phyloP scores from a whole-genome alignment of 2,329 filamentous ascomycete species.

The Aspergillus felis region DNA sequence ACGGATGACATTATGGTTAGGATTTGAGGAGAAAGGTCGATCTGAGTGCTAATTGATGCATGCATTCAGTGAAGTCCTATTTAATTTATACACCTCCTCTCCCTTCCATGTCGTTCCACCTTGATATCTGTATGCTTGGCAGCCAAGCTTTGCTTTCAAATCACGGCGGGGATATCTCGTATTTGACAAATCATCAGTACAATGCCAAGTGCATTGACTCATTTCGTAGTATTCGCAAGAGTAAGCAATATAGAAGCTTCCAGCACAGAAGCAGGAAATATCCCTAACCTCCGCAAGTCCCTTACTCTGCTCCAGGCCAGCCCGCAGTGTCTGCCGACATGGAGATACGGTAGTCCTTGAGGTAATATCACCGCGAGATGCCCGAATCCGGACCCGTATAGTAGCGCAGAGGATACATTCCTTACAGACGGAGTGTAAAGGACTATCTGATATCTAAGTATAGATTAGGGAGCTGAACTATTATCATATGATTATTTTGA shows the following conservation, averaged over 20 bases:
- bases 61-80: not conserved
- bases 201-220: not conserved
- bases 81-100: not conserved
- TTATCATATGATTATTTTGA: too few species aligned
- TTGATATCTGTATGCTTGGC: not conserved
- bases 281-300: slow-evolving; percentile 33
- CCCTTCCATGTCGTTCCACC: not conserved
- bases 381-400: not conserved
- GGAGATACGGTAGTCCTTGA: not conserved
- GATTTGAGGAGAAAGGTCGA: not conserved
- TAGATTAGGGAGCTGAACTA: too few species aligned
- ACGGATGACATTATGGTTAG: not conserved
- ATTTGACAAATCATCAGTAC: not conserved
- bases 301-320: slow-evolving; percentile 32
- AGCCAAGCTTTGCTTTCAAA: not conserved
- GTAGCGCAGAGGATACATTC: not conserved
- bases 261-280: not conserved
- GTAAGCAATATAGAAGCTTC: not conserved
- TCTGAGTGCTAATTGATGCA: not conserved
- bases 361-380: not conserved
- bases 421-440: too few species aligned
- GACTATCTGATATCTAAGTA: too few species aligned
- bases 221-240: not conserved
- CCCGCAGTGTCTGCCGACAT: slow-evolving; percentile 37
- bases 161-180: not conserved